phyloP scores from a whole-genome alignment of 73 alveolate genomes.

The Tetrahymena thermophila region DNA sequence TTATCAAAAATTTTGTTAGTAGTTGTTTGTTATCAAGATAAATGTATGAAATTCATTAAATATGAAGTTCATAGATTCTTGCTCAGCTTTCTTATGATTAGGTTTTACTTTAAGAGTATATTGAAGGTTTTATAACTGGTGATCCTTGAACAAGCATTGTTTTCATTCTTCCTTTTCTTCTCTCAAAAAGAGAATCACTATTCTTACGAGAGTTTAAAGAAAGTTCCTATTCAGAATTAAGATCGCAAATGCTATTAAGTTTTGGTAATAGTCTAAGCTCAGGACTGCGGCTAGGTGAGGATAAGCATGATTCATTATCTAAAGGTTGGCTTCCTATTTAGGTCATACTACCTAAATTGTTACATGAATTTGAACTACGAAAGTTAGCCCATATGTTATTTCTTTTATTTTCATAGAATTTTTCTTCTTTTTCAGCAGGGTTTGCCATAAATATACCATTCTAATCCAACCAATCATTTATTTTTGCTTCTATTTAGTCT shows the following conservation, averaged over 20 bases:
- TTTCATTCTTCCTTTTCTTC: neutral
- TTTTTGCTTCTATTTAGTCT: neutral
- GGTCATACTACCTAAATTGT: neutral
- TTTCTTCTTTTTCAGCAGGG: neutral
- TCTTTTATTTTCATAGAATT: neutral
- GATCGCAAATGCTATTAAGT: neutral
- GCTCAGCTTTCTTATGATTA: neutral
- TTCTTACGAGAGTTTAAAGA: neutral
- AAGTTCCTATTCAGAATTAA: neutral
- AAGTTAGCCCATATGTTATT: neutral
- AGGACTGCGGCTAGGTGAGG: neutral
- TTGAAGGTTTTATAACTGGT: neutral
- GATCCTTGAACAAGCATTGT: neutral
- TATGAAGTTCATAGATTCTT: neutral
- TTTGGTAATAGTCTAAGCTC: neutral
- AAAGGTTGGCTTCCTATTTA: neutral
- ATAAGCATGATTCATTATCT: neutral
- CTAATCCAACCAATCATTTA: neutral
- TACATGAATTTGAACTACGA: neutral
- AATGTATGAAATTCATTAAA: too few relatives aligned
- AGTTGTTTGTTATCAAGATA: too few relatives aligned
- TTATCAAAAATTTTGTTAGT: neutral
- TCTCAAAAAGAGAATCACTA: neutral
- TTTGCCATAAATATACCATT: neutral
- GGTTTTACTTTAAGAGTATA: neutral